Base-by-base conservation (phyloP, 192 early-diverging fungal genomes). In the Entomortierella parvispora region DNA sequence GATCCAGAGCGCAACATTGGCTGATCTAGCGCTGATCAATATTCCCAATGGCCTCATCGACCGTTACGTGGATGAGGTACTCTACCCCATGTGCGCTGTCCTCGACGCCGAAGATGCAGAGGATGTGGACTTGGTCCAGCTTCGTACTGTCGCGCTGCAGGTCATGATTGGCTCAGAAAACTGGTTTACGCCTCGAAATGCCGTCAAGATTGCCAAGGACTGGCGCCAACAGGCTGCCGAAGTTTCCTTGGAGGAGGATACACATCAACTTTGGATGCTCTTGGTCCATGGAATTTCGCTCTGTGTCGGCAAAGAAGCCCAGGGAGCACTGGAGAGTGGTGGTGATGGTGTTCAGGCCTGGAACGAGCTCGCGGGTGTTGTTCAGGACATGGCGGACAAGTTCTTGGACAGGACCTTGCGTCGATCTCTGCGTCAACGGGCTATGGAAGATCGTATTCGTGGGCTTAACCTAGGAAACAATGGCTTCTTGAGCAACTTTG, bases 11-110 rank as follows among this genome's bases (percentile, higher is more conserved):
- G 43, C 58, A 4, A 64, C 74, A 1, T 54, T 77, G 47, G 25
- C n/a, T 2, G 58, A 57, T 22, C 33, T 68, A 8, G 58, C 74
- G 12, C 25, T 54, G 40, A 42, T 68, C 2, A 18, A 22, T 0
- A 20, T 77, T 15, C 74, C 74, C 33, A 48, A 59, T 12, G 29
- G 22, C 5, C 26, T 63, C 26, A 32, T 68, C 48, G 23, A 58
- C 23, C 74, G 74, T 12, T 77, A 77, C 40, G 55, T 77, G 23
- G 66, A 68, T 2, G 60, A 68, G 12, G 37, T 68, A 8, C 20
- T 77, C 31, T 25, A 64, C 6, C 74, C 74, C 18, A 60, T 77
- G 59, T 55, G n/a, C 28, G 54, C 20, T 18, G 40, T 26, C 7
- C 74, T 59, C 20, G 33, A 23, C 2, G 65, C 47, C 9, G 59